Evolutionary conservation across 208 protist species (phyloP), one percentile per base, ranked within the genome.

Genomic region (Phytomonas francai): DNA sequence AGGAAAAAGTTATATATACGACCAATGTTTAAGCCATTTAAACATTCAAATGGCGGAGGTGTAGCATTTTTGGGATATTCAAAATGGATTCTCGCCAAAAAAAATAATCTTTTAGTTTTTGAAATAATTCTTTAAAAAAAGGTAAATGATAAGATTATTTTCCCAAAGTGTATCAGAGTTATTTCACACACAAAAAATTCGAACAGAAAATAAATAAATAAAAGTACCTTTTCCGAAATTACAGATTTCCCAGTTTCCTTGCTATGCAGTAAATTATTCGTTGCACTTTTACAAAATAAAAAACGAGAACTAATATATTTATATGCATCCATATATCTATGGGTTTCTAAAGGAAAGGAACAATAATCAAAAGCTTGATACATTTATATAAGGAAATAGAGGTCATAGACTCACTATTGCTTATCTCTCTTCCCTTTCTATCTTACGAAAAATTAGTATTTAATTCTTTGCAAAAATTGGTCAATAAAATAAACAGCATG

Each of bases 1-100:
- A 72, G 56, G 34, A 64, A 59, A 65, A 54, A 49, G 34, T 30
- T 3, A 69, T n/a, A 64, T 6, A 62, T 25, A 75, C 5, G 0
- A 54, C 22, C 25, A 54, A 25, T 25, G 3, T 4, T 54, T 25
- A 25, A 25, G 5, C 2, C 25, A 25, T 54, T 25, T 9, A 60
- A 64, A 56, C 31, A 30, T 22, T 51, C 32, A 45, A 9, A 31
- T 25, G 27, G 27, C 9, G 39, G 54, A 61, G 29, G 14, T 19
- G 42, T 30, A 34, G 33, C 45, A 22, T 0, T 54, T 54, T 2
- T 6, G 30, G 29, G 31, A 31, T 3, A 58, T 56, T 27, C 11
- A 32, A 29, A 31, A 31, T 25, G 32, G 6, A 62, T 45, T 28
- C 19, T 22, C 45, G 6, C 45, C 22, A 5, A 25, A 0, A 0